Percentiles rank a stretch among this genome's conserved stretches.
phyloP scores from a whole-genome alignment of 495 filamentous ascomycete species.

The Penicillium dipodomyicola region DNA sequence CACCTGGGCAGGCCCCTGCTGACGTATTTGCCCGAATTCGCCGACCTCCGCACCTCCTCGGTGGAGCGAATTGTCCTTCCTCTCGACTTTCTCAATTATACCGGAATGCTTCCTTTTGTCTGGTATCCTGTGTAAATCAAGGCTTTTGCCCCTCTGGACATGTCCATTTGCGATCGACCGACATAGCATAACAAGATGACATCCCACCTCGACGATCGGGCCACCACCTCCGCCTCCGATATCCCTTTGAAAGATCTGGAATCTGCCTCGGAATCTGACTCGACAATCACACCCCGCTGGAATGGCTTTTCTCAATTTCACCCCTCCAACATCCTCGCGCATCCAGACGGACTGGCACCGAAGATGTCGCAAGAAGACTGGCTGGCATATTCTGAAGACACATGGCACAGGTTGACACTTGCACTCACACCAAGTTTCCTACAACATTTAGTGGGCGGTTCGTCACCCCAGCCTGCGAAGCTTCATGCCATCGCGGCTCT shows the following conservation, averaged over 20 bases:
- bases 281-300: conserved; percentile 21
- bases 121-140: neutral
- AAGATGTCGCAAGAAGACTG: conserved; percentile 32
- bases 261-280: conserved; percentile 11
- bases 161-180: conserved; percentile 1
- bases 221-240: conserved; percentile 28
- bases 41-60: conserved; percentile 7
- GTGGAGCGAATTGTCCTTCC: neutral
- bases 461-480: conserved; percentile 29
- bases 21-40: conserved; percentile 11
- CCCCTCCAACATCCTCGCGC: conserved; percentile 32
- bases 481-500: conserved; percentile 48
- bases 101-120: neutral
- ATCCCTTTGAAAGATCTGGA: conserved; percentile 38
- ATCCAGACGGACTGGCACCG: conserved; percentile 22
- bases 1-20: conserved; percentile 10
- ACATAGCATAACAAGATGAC: conserved; percentile 18
- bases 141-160: conserved; percentile 2
- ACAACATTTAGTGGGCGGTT: conserved; percentile 39
- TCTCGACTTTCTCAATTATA: neutral
- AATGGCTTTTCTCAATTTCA: conserved; percentile 29
- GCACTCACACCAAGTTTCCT: conserved; percentile 42
- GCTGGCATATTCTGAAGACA: conserved; percentile 27
- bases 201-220: conserved; percentile 12
- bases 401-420: conserved; percentile 34